A percentile compares a stretch with the other conserved stretches of the same genome.
Evolutionary conservation across 1,284 basidiomycete genomes (phyloP).

Genomic region (Heterobasidion occidentale): DNA sequence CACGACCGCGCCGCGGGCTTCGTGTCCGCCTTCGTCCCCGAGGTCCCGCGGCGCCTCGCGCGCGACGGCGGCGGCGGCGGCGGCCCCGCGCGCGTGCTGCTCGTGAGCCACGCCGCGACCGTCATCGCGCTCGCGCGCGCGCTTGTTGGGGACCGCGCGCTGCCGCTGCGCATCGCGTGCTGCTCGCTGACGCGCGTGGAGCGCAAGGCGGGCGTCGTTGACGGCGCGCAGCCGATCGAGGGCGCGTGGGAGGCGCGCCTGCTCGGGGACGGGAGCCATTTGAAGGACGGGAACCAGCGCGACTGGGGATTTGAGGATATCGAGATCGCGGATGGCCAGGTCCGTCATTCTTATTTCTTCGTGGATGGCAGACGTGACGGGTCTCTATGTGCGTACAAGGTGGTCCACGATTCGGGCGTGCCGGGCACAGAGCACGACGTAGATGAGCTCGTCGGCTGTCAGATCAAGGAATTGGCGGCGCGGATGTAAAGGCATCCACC

Average conservation of each 20-base stretch:
- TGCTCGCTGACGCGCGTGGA: constrained; percentile 55
- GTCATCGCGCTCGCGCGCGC: constrained; percentile 62
- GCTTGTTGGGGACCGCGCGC: constrained; percentile 42
- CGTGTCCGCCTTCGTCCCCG: constrained; percentile 42
- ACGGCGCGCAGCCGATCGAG: constrained; percentile 16
- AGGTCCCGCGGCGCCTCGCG: constrained; percentile 35
- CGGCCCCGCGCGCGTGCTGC: constrained; percentile 44
- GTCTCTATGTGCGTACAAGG: constrained; percentile 32
- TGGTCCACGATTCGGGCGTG: constrained; percentile 53
- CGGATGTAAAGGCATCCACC: constrained; percentile 27
- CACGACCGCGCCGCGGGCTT: constrained; percentile 55
- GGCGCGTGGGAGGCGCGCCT: constrained; percentile 39
- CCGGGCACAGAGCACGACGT: constrained; percentile 53
- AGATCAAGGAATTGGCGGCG: constrained; percentile 24
- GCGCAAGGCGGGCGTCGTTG: constrained; percentile 18
- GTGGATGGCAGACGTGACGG: background rate
- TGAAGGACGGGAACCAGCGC: constrained; percentile 53
- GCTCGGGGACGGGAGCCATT: constrained; percentile 49
- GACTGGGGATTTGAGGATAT: constrained; percentile 81
- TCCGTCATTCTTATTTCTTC: constrained; percentile 14
- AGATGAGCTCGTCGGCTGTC: constrained; percentile 49
- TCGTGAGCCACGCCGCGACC: constrained; percentile 78
- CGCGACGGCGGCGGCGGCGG: constrained; percentile 12
- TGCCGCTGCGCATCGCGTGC: constrained; percentile 58
- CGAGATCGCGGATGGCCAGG: constrained; percentile 40